phyloP scores from a whole-genome alignment of 2,329 filamentous ascomycete genomes.

The Cryphonectria naterciae region DNA sequence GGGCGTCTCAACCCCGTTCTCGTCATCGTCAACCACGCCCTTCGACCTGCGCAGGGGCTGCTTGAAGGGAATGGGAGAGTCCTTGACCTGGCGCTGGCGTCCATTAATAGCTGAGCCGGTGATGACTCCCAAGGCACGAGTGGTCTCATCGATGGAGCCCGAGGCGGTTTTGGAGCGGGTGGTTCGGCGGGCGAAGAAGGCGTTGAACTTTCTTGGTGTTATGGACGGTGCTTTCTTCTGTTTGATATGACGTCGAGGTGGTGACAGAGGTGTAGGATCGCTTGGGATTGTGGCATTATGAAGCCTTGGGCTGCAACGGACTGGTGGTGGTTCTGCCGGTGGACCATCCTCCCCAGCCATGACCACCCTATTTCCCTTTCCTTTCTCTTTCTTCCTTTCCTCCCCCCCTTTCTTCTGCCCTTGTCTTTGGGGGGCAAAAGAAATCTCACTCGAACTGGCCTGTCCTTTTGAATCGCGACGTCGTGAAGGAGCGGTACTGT shows the following conservation, averaged over 20 bases:
- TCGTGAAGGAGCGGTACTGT: not conserved
- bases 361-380: conserved; percentile 13
- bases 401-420: not conserved
- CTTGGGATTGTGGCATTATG: conserved; percentile 28
- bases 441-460: not conserved
- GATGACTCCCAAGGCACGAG: conserved; percentile 33
- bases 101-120: conserved; percentile 46
- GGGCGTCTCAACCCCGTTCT: conserved; percentile 20
- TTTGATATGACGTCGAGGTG: conserved; percentile 40
- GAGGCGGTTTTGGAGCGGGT: conserved; percentile 28
- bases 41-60: conserved; percentile 30
- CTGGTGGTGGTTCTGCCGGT: conserved; percentile 17
- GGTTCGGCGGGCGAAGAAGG: conserved; percentile 57
- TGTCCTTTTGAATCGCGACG: not conserved
- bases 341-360: conserved; percentile 32
- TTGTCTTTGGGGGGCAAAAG: not conserved
- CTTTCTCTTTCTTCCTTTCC: not conserved
- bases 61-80: conserved; percentile 44
- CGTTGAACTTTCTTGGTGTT: conserved; percentile 57
- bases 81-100: conserved; percentile 39
- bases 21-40: conserved; percentile 25
- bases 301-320: conserved; percentile 23
- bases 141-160: conserved; percentile 24
- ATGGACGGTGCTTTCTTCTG: conserved; percentile 56
- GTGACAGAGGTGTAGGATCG: conserved; percentile 35